Evolutionary conservation across 2,329 filamentous ascomycete species (phyloP), one percentile per base, ranked within the genome.

Genomic region (Boeremia exigua): DNA sequence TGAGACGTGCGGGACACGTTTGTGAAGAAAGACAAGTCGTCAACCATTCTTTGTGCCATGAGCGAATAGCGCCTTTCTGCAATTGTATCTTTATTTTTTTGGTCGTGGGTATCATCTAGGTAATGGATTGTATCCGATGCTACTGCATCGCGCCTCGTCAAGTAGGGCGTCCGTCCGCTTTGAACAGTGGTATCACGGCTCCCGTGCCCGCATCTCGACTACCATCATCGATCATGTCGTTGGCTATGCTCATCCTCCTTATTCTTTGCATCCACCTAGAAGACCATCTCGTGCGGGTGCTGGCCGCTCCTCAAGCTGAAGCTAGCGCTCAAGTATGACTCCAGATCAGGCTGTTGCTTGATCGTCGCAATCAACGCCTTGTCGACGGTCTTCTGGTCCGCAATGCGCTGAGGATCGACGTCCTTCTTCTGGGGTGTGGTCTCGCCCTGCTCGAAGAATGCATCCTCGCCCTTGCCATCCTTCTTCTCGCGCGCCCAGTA

Each of bases 201-300:
- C 48, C 34, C 33, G 45, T 53, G 49, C 54, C 48, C 33, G 43
- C 37, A 38, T 43, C 29, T 48, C 42, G 43, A 56, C 47, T 51
- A 56, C 53, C 53, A 51, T 56, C 47, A 56, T 56, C 43, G 47
- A 51, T 56, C 25, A 37, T 56, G 43, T 56, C 42, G 47, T 33
- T 48, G 44, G 23, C 5, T 33, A 6, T 37, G 17, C 19, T 50
- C 50, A 12, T 38, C 11, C 2, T 29, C 33, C 36, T 14, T 7
- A 12, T 32, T 34, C 19, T 39, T 12, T 27, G 9, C 29, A 46
- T 11, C 27, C 12, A 11, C 44, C 48, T 65, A 99, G 86, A 94
- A 99, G 82, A 92, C 91, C 95, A 99, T 98, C 88, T 96, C 92
- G 84, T 99, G 95, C 80, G 95, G 95, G 87, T 93, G 92, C 87